Evolutionary conservation across 306 rosid species (phyloP).

Genomic region (Albizia julibrissin): DNA sequence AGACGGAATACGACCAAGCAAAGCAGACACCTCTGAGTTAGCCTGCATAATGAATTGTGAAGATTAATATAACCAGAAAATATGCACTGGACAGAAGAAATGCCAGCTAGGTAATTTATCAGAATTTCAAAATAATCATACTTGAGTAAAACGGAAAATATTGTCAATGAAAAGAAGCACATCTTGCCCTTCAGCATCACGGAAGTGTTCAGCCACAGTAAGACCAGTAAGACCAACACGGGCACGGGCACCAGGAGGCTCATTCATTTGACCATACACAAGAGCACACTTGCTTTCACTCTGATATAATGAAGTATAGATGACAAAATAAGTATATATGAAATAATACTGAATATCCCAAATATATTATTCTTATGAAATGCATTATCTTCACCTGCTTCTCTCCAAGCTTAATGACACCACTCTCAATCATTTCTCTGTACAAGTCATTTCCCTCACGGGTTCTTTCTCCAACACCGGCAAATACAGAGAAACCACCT

Average conservation of each 20-base stretch:
- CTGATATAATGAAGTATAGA: constrained; percentile 40
- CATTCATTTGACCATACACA: constrained; percentile 98
- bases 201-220: constrained; percentile 97
- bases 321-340: background rate
- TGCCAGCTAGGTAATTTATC: background rate
- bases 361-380: background rate
- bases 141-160: constrained; percentile 99
- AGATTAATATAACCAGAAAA: background rate
- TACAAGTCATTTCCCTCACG: constrained; percentile 97
- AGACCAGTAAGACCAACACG: constrained; percentile 98
- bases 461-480: constrained; percentile 98
- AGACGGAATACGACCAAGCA: constrained; percentile 99
- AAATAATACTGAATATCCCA: background rate
- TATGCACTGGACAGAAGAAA: background rate
- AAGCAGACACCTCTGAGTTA: constrained; percentile 98
- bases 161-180: constrained; percentile 98
- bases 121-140: constrained; percentile 33
- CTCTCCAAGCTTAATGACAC: constrained; percentile 98
- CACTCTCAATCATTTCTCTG: constrained; percentile 99
- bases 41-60: constrained; percentile 57
- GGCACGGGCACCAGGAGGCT: constrained; percentile 99
- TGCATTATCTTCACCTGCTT: constrained; percentile 65
- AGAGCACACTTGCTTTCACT: constrained; percentile 97
- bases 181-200: constrained; percentile 99
- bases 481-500: constrained; percentile 99